phyloP scores from a whole-genome alignment of 75 land plant species.

The Cunninghamia lanceolata region DNA sequence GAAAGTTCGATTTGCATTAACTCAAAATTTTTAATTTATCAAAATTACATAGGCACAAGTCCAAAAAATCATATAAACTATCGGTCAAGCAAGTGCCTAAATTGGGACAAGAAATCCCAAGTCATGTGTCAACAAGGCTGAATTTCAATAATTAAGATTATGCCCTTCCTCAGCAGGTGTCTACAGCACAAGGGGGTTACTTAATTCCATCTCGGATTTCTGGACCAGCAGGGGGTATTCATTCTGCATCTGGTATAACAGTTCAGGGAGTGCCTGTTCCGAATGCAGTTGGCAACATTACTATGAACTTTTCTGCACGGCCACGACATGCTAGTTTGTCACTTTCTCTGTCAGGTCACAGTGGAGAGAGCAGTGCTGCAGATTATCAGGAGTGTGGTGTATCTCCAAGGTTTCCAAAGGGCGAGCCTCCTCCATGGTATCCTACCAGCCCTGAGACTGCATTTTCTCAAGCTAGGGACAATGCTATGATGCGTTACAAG shows the following conservation, averaged over 20 bases:
- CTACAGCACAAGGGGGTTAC: conserved; percentile 23
- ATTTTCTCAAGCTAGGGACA: conserved; percentile 44
- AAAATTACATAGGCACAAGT: background rate
- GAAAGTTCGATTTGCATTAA: background rate
- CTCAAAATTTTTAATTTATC: background rate
- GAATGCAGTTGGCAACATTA: conserved; percentile 28
- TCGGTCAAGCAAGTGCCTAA: background rate
- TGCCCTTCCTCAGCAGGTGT: conserved; percentile 18
- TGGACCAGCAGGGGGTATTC: conserved; percentile 23
- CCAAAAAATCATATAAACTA: background rate
- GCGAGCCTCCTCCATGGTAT: conserved; percentile 64
- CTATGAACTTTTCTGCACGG: conserved; percentile 30
- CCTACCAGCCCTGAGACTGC: conserved; percentile 46
- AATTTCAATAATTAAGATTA: background rate
- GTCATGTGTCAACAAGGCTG: background rate
- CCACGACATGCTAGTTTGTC: conserved; percentile 50
- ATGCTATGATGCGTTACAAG: conserved; percentile 73
- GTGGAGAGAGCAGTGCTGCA: conserved; percentile 55
- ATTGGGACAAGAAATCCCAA: background rate
- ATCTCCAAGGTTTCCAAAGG: conserved; percentile 48
- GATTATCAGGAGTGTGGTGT: conserved; percentile 69
- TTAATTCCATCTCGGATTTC: conserved; percentile 18
- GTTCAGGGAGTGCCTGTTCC: conserved; percentile 46
- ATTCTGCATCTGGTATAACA: conserved; percentile 40
- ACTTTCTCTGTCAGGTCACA: conserved; percentile 57